A percentile compares a stretch with the other conserved stretches of the same genome.
phyloP scores from a whole-genome alignment of 306 rosid species.

The Carpinus viminea region DNA sequence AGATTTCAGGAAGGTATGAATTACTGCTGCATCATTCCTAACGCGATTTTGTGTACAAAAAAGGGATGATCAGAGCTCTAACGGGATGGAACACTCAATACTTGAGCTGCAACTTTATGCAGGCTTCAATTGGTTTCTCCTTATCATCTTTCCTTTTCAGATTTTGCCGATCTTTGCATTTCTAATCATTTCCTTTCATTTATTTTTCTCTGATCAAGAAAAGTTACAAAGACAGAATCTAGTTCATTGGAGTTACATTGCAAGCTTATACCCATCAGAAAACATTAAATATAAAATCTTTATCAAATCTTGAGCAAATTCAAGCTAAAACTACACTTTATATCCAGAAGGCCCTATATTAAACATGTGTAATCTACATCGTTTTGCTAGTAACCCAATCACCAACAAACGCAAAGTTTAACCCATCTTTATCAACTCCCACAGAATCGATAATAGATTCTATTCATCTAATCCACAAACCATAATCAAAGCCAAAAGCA shows the following conservation, averaged over 20 bases:
- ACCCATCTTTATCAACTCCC: constrained; percentile 2
- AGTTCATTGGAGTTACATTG: constrained; percentile 10
- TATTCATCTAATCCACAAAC: constrained; percentile 16
- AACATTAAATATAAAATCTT: not conserved
- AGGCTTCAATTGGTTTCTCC: not conserved
- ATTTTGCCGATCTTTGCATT: not conserved
- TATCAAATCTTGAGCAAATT: not conserved
- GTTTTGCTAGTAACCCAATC: not conserved
- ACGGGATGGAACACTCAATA: not conserved
- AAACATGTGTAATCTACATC: constrained; percentile 6
- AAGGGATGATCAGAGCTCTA: not conserved
- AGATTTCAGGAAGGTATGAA: not conserved
- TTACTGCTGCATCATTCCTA: not conserved
- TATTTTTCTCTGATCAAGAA: not conserved
- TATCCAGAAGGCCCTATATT: not conserved
- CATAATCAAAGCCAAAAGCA: constrained; percentile 7
- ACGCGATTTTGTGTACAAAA: not conserved
- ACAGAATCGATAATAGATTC: constrained; percentile 9
- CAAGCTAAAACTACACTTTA: constrained; percentile 8
- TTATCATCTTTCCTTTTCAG: not conserved
- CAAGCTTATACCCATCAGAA: constrained; percentile 6
- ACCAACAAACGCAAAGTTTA: constrained; percentile 9
- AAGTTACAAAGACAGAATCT: not conserved
- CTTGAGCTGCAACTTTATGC: not conserved
- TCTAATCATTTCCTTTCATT: not conserved